Conservation (phyloP, 768 basidiomycete species). For the Auriscalpium vulgare region DNA sequence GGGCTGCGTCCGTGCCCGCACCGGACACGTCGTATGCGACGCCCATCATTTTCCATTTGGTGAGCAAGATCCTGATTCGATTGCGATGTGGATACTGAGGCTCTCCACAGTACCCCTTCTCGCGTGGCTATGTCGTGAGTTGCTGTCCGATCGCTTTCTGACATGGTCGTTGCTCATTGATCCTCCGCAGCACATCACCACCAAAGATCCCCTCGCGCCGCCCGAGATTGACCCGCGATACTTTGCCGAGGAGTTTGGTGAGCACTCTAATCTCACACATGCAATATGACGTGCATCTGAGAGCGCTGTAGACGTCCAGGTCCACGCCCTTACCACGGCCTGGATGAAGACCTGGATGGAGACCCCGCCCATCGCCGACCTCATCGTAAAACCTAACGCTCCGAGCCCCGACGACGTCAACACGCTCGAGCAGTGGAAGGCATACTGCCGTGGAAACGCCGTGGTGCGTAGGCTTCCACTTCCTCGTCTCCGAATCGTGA, state of each 20-base stretch:
- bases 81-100: neutral
- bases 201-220: conserved; percentile 24
- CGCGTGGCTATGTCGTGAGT: conserved; percentile 11
- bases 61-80: neutral
- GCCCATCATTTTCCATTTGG: conserved; percentile 13
- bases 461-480: neutral
- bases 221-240: conserved; percentile 39
- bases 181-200: conserved; percentile 21
- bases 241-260: conserved; percentile 17
- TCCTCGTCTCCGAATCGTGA: neutral
- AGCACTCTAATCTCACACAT: neutral
- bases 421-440: conserved; percentile 11
- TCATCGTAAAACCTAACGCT: conserved; percentile 6
- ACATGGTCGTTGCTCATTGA: neutral
- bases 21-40: conserved; percentile 10
- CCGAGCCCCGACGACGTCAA: conserved; percentile 3
- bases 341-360: conserved; percentile 16
- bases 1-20: conserved; percentile 2
- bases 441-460: conserved; percentile 10
- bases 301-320: conserved; percentile 17
- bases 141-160: neutral
- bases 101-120: conserved; percentile 3
- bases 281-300: neutral
- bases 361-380: conserved; percentile 6
- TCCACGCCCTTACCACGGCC: conserved; percentile 23